A percentile compares a stretch with the other conserved stretches of the same genome.
Evolutionary conservation across 2,329 filamentous ascomycete species (phyloP).

Genomic region (Escovopsis sp.): DNA sequence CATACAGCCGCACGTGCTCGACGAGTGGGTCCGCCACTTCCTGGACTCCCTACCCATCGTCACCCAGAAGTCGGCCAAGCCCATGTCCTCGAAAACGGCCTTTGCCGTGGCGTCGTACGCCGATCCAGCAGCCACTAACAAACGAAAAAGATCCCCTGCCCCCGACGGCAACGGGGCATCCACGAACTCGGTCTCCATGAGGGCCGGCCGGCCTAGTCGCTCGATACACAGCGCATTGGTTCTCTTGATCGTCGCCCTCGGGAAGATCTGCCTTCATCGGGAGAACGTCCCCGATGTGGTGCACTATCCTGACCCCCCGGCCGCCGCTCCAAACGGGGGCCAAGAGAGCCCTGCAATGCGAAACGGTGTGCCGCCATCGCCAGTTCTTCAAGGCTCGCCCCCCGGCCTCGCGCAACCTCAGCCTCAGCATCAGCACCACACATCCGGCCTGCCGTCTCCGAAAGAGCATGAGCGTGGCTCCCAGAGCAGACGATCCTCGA

Average conservation of each 20-base stretch:
- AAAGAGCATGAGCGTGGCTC: constrained; percentile 32
- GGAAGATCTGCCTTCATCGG: constrained; percentile 57
- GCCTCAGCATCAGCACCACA: constrained; percentile 5
- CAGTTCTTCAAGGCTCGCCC: constrained; percentile 40
- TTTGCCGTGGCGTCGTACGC: constrained; percentile 16
- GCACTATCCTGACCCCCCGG: constrained; percentile 15
- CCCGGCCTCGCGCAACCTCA: constrained; percentile 31
- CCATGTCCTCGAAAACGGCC: constrained; percentile 12
- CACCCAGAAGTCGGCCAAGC: constrained; percentile 14
- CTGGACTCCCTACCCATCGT: constrained; percentile 30
- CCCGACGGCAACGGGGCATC: constrained; percentile 19
- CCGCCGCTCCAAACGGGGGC: constrained; percentile 12
- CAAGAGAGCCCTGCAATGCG: constrained; percentile 22
- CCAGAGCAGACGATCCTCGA: constrained; percentile 36
- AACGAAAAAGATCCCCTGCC: constrained; percentile 42
- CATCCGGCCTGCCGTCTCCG: constrained; percentile 36
- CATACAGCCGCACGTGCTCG: constrained; percentile 37
- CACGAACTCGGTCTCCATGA: constrained; percentile 17
- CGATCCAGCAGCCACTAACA: constrained; percentile 12
- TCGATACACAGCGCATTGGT: constrained; percentile 72
- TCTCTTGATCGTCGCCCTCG: constrained; percentile 69
- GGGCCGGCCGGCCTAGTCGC: constrained; percentile 39
- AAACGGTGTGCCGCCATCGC: constrained; percentile 38
- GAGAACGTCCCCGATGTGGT: constrained; percentile 45
- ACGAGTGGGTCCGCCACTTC: constrained; percentile 38